A percentile compares a stretch with the other conserved stretches of the same genome.
Conservation (phyloP, 306 rosid species). For the Cicer yamashitae region DNA sequence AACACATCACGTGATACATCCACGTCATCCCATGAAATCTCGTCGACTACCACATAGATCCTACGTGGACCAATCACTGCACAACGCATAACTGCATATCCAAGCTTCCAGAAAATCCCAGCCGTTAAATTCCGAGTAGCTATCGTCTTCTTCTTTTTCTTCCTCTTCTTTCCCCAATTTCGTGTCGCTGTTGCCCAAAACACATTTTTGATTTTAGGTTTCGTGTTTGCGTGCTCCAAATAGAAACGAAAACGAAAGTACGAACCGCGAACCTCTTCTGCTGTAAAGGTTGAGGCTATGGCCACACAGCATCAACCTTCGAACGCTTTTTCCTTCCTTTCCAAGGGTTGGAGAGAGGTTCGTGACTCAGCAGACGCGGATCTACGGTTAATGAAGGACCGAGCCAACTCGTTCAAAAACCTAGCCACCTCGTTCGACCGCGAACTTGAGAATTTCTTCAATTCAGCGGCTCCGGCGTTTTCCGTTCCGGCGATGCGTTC, state of each 20-base stretch:
- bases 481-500: constrained; percentile 74
- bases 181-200: neutral
- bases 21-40: constrained; percentile 26
- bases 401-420: constrained; percentile 91
- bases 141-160: neutral
- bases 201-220: neutral
- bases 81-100: no score
- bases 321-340: constrained; percentile 78
- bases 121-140: constrained; percentile 26
- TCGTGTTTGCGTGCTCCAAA: neutral
- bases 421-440: constrained; percentile 91
- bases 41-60: constrained; percentile 15
- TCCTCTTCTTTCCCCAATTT: neutral
- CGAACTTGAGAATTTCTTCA: constrained; percentile 84
- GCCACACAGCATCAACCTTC: constrained; percentile 57
- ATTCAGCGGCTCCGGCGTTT: constrained; percentile 62
- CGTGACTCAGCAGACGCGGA: constrained; percentile 97
- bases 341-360: constrained; percentile 94
- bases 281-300: constrained; percentile 52
- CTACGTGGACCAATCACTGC: constrained; percentile 48
- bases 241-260: neutral
- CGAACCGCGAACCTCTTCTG: neutral
- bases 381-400: constrained; percentile 78
- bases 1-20: constrained; percentile 29
- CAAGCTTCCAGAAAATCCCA: constrained; percentile 46